A percentile compares a stretch with the other conserved stretches of the same genome.
Conservation (phyloP, 495 filamentous ascomycete genomes). For the Lasiosphaeria miniovina region DNA sequence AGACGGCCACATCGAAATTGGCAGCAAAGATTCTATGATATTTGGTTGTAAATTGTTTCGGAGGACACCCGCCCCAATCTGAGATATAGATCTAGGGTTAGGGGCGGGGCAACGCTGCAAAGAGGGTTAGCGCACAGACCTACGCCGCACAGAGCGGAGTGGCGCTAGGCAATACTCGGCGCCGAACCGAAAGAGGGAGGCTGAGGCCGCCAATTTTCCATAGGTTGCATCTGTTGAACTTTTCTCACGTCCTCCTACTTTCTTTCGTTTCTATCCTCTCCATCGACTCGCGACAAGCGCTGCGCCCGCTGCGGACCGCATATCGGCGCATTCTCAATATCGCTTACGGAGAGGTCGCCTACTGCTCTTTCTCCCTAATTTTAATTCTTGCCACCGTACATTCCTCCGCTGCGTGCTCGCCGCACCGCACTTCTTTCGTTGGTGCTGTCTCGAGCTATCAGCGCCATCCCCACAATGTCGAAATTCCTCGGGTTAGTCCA, state of each 20-base stretch:
- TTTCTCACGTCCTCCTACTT: conserved; percentile 8
- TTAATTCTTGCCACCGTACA: neutral
- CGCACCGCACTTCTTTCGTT: conserved; percentile 10
- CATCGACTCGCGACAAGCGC: neutral
- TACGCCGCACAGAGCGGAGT: neutral
- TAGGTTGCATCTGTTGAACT: conserved; percentile 13
- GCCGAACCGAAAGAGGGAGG: conserved; percentile 21
- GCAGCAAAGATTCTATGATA: too few species aligned
- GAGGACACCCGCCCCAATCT: too few species aligned
- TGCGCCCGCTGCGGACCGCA: conserved; percentile 5
- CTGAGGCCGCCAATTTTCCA: conserved; percentile 30
- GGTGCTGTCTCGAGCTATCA: neutral
- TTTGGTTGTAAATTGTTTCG: too few species aligned
- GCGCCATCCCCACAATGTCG: conserved; percentile 37
- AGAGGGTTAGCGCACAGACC: conserved; percentile 1
- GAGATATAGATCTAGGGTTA: neutral
- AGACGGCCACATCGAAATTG: too few species aligned
- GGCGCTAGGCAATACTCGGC: conserved; percentile 8
- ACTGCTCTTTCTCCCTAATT: conserved; percentile 6
- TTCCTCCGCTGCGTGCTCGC: conserved; percentile 1
- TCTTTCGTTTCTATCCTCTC: conserved; percentile 6
- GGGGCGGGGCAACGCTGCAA: neutral
- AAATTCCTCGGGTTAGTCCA: conserved; percentile 50
- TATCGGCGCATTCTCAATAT: conserved; percentile 9
- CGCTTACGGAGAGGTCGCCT: conserved; percentile 1